These are phyloP conservation scores for Symbiodinium pilosum DNA, from an alignment of 73 alveolate species.

Conservation along the genomic window DNA sequence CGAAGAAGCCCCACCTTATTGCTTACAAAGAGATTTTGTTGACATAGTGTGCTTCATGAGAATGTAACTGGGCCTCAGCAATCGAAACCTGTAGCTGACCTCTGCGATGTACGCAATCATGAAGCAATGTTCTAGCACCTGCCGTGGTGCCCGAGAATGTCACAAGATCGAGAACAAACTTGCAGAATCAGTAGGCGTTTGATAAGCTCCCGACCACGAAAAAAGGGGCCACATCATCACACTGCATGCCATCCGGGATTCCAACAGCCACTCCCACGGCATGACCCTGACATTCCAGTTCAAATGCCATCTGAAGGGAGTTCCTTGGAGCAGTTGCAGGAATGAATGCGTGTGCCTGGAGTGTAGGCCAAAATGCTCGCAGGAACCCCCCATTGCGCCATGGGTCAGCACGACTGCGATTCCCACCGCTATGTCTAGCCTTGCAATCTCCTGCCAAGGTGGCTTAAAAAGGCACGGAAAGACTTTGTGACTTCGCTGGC, in stretches of 20 bases:
- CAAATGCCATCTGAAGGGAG: conserved; percentile 36
- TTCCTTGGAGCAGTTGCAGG: conserved; percentile 13
- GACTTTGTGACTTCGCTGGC: too few relatives aligned
- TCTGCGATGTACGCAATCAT: background rate
- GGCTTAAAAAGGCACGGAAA: too few relatives aligned
- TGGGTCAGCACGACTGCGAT: too few relatives aligned
- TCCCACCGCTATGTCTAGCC: too few relatives aligned
- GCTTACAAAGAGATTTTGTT: background rate
- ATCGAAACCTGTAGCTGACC: background rate
- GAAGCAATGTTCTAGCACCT: background rate
- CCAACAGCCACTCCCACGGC: conserved; percentile 14
- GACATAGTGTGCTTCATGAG: background rate
- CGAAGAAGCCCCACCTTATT: background rate
- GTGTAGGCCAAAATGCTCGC: too few relatives aligned
- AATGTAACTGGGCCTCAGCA: background rate
- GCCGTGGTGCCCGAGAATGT: too few relatives aligned
- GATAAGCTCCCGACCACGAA: background rate
- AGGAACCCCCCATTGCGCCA: too few relatives aligned
- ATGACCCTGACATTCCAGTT: conserved; percentile 44
- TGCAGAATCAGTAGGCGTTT: too few relatives aligned
- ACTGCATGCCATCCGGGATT: conserved; percentile 4
- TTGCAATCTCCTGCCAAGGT: too few relatives aligned
- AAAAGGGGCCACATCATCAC: conserved; percentile 25
- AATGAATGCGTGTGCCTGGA: too few relatives aligned
- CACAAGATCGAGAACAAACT: too few relatives aligned